Base-by-base conservation (phyloP, 75 land plant genomes). In the Cupressus sempervirens region DNA sequence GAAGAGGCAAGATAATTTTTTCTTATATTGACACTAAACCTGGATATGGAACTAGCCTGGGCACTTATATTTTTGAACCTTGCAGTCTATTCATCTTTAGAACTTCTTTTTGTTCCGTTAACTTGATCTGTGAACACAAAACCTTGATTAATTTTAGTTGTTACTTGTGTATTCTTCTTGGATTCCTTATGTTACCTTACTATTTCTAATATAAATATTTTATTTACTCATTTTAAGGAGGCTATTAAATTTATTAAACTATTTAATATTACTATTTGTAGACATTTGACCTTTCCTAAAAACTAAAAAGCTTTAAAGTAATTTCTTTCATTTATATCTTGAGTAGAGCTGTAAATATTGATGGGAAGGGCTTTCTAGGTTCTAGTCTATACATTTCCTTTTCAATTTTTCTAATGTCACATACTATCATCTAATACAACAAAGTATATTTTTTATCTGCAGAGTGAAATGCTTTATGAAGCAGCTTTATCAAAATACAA, bases 391-490 rank as follows among this genome's bases (percentile, higher is more conserved):
- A 68, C 73, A 77, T 77, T 29, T 68, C 46, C 7, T 77, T 79
- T 3, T 79, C 9, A 0, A 46, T 46, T 46, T 46, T 43, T 18
- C 20, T 30, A 5, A 15, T 76, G 38, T 76, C 43, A 76, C 45
- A 38, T 76, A 76, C 43, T 38, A 38, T 0, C 30, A 26, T 79
- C n/a, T 45, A 79, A 79, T 38, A 38, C 48, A 56, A 38, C 34
- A 34, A 1, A 41, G 40, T 40, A 35, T 70, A 14, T n/a, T 73
- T 32, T 79, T 76, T 7, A 75, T 68, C 16, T 35, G 35, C 87
- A 89, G 91, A 88, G 91, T 76, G 87, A 88, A 76, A 85, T 89
- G 91, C 81, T 89, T 70, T 84, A 82, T 13, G 91, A 89, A 85
- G 86, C 86, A 58, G 87, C 91, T 40, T 72, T 89, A 40, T 89